Evolutionary conservation across 352 stramenopile genomes (phyloP).

Genomic region (Bremia lactucae): DNA sequence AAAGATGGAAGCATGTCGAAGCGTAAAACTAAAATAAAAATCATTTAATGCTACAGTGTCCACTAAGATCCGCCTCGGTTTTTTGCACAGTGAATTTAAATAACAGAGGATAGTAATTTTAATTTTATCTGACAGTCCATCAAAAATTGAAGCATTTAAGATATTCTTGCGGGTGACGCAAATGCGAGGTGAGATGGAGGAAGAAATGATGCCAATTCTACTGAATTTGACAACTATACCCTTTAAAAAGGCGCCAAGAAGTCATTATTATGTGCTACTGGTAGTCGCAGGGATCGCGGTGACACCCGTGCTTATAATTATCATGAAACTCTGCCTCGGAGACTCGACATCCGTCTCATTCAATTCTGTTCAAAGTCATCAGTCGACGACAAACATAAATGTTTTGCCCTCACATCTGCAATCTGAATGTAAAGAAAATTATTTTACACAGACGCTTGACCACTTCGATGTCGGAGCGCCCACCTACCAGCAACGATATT

Average conservation of each 20-base stretch:
- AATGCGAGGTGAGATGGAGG: constrained; percentile 12
- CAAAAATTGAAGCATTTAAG: no score
- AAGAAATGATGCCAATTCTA: constrained; percentile 18
- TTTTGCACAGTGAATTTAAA: no score
- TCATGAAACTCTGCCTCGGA: background rate
- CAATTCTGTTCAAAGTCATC: background rate
- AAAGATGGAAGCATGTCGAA: no score
- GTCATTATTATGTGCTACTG: constrained; percentile 8
- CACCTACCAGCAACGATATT: constrained; percentile 83
- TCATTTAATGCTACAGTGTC: no score
- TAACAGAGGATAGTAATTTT: no score
- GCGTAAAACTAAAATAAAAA: no score
- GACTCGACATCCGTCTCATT: background rate
- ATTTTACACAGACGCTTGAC: constrained; percentile 66
- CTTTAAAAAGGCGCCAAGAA: background rate
- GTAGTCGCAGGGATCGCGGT: constrained; percentile 10
- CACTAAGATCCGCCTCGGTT: no score
- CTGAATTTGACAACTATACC: background rate
- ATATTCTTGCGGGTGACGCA: no score
- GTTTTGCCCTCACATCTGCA: constrained; percentile 31
- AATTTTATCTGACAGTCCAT: no score
- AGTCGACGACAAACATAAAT: constrained; percentile 26
- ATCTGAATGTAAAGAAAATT: constrained; percentile 53
- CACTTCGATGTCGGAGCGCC: constrained; percentile 50
- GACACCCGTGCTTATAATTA: constrained; percentile 14